Percentiles rank a stretch among this genome's conserved stretches.
These are phyloP conservation scores for Trypanosoma congolense DNA, from an alignment of 208 protist genomes.

Conservation along the genomic window DNA sequence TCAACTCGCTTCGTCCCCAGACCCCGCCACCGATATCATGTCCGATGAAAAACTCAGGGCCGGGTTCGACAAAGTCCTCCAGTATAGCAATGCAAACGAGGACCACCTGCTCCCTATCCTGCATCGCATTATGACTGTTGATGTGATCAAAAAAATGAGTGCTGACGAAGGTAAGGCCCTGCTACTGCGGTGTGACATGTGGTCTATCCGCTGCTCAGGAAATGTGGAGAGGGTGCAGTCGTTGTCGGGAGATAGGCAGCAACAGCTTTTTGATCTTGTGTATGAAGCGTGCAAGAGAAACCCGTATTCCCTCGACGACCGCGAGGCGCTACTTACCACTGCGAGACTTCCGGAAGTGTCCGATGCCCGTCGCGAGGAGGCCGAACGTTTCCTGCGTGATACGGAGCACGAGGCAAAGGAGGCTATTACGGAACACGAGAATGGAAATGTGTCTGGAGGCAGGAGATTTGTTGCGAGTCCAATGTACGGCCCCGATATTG, in stretches of 20 bases:
- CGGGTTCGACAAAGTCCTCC: not conserved
- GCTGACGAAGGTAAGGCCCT: not conserved
- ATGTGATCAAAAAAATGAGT: not conserved
- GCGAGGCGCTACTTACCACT: not conserved
- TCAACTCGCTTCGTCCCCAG: not conserved
- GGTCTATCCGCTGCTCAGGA: slow-evolving; percentile 1
- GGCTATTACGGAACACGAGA: too few relatives aligned
- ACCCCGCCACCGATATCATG: slow-evolving; percentile 1
- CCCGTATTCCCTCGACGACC: slow-evolving; percentile 3
- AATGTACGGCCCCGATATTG: slow-evolving; percentile 1
- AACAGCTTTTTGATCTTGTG: slow-evolving; percentile 2
- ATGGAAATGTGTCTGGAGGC: not conserved
- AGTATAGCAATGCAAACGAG: not conserved
- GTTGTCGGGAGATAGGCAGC: not conserved
- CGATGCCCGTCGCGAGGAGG: not conserved
- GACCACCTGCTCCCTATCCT: slow-evolving; percentile 1
- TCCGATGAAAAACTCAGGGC: not conserved
- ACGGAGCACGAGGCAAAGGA: too few relatives aligned
- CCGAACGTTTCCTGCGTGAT: slow-evolving; percentile 1
- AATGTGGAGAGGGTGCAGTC: not conserved
- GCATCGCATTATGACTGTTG: slow-evolving; percentile 1
- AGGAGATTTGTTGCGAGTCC: not conserved
- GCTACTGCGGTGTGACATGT: slow-evolving; percentile 4
- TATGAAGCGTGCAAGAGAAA: too few relatives aligned
- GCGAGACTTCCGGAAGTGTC: not conserved